Conservation (phyloP, 2,329 filamentous ascomycete genomes). For the Nannizziopsis barbatae region DNA sequence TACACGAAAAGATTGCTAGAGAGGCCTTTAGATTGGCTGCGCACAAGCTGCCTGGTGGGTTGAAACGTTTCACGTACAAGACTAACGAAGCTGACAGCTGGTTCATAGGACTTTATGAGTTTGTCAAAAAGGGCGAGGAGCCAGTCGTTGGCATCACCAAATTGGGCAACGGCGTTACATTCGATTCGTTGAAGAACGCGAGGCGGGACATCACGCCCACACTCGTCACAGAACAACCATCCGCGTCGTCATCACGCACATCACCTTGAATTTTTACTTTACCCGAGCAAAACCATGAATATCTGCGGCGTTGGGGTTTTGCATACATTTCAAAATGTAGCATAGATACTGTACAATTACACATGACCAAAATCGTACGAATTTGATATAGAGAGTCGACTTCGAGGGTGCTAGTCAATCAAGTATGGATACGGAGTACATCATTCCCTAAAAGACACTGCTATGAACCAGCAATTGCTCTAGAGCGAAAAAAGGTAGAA, state of each 20-base stretch:
- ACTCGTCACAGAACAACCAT: constrained; percentile 4
- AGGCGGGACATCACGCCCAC: constrained; percentile 50
- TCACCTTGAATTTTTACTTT: constrained; percentile 1
- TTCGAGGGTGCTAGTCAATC: no score
- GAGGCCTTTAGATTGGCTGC: constrained; percentile 91
- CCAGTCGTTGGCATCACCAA: constrained; percentile 89
- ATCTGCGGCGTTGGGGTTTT: background rate
- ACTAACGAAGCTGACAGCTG: constrained; percentile 1
- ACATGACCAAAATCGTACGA: background rate
- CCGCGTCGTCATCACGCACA: background rate
- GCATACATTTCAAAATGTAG: no score
- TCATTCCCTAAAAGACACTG: no score
- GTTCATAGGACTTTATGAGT: constrained; percentile 56
- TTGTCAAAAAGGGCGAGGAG: constrained; percentile 83
- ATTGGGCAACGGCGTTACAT: constrained; percentile 64
- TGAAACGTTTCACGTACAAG: background rate
- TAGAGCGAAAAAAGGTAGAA: background rate
- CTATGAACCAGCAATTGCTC: background rate
- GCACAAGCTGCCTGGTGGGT: constrained; percentile 82
- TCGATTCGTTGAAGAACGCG: constrained; percentile 73
- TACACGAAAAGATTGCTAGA: constrained; percentile 88
- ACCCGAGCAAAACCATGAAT: background rate
- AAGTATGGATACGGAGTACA: no score
- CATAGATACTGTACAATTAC: background rate
- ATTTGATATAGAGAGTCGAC: no score